Conservation (phyloP, 352 stramenopile species). For the Globisporangium megalacanthum region DNA sequence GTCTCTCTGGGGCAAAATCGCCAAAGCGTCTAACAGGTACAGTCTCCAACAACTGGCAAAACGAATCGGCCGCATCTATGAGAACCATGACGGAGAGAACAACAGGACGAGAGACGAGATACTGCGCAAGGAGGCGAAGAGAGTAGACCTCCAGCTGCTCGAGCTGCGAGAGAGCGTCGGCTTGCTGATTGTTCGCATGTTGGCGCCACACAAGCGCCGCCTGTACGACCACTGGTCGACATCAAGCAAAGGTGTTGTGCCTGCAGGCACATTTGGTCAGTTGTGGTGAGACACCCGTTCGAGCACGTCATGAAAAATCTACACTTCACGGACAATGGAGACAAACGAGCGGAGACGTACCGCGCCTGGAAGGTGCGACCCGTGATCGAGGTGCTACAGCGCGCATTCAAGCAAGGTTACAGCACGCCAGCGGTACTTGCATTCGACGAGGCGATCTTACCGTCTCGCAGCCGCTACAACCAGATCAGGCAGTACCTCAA, state of each 20-base stretch:
- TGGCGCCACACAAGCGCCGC: background rate
- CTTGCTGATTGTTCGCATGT: background rate
- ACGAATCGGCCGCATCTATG: background rate
- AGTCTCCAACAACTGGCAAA: background rate
- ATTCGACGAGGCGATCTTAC: constrained; percentile 4
- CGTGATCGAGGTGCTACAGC: constrained; percentile 6
- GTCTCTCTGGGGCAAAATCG: background rate
- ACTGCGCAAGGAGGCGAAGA: background rate
- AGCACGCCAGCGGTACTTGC: background rate
- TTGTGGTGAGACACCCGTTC: background rate
- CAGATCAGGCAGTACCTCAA: background rate
- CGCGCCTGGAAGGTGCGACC: constrained; percentile 13
- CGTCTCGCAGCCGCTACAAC: background rate
- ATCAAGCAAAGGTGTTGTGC: background rate
- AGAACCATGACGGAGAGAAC: background rate
- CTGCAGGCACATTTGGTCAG: background rate
- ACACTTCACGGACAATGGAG: constrained; percentile 9
- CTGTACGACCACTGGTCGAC: background rate
- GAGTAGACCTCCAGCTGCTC: background rate
- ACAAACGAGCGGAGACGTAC: background rate
- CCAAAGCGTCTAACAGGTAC: background rate
- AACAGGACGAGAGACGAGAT: background rate
- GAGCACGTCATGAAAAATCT: constrained; percentile 12
- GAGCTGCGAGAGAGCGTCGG: background rate
- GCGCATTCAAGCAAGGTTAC: constrained; percentile 5